Evolutionary conservation across 805 yeast species (phyloP), one percentile per base, ranked within the genome.

Genomic region (Zygoascus biomembranicola): DNA sequence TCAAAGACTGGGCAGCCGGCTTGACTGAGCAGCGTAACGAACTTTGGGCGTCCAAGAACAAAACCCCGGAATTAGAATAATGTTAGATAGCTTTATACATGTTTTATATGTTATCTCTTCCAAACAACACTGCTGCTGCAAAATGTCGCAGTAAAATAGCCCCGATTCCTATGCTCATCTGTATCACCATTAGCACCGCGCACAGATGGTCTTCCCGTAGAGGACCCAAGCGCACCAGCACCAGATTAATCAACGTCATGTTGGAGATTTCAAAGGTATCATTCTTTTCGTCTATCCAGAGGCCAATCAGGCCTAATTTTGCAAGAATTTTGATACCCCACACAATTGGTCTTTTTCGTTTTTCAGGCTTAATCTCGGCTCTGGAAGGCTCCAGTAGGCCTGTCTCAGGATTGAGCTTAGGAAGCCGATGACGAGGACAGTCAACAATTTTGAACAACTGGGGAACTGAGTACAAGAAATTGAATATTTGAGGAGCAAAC

Each of bases 381-480:
- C 66, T 58, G 1, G 94, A 86, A 19, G 95, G 90, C 64, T 87
- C 81, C 76, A 94, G 73, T 47, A 84, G 70, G 0, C 92, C 90
- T 56, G 87, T 84, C 14, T 74, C 68, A 11, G 71, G 72, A 61
- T 87, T 81, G 64, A 87, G 86, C 57, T 74, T 77, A 1, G 99
- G 99, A 66, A 94, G 65, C 63, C 99, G 77, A 68, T 94, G 99
- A 61, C 99, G 79, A 23, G 99, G 99, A 64, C 98, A 94, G 3
- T 94, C 95, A 18, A 94, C 84, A 1, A 94, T 60, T 41, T 84
- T 81, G 69, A 92, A 85, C 57, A 94, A 69, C 69, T 94, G 99
- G 1, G 99, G 98, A n/a, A 81, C 79, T 0, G 96, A 88, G 69
- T 90, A 94, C 19, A 89, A 59, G 61, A 94, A 94, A 67, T 94